Conservation (phyloP, 129 eudicot species). For the Oenanthe sinensis region DNA sequence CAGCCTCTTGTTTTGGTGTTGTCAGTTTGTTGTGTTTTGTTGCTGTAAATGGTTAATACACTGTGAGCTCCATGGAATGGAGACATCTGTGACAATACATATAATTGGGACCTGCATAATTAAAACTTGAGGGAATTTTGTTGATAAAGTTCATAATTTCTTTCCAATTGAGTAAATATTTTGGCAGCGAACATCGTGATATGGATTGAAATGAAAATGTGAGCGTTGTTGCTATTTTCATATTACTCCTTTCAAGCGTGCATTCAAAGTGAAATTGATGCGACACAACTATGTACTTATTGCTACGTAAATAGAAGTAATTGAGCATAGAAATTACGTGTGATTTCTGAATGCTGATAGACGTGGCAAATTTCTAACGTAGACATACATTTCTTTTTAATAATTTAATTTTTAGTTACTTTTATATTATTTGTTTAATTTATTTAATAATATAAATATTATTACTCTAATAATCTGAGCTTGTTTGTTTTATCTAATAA, state of each 20-base stretch:
- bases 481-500: no score
- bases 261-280: neutral
- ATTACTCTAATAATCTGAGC: no score
- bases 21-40: neutral
- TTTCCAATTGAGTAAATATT: neutral
- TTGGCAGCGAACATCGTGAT: neutral
- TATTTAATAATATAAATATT: no score
- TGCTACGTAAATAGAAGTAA: neutral
- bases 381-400: no score
- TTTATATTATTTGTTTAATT: no score
- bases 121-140: neutral
- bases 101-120: constrained; percentile 1
- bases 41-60: neutral
- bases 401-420: no score
- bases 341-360: no score
- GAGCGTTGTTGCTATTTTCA: neutral
- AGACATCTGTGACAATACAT: neutral
- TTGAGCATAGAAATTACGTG: no score
- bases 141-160: neutral
- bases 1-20: neutral
- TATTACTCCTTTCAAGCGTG: neutral
- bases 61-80: neutral
- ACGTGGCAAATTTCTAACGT: no score
- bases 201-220: neutral
- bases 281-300: neutral